Conservation (phyloP, 2,329 filamentous ascomycete species). For the Huntiella abstrusa region DNA sequence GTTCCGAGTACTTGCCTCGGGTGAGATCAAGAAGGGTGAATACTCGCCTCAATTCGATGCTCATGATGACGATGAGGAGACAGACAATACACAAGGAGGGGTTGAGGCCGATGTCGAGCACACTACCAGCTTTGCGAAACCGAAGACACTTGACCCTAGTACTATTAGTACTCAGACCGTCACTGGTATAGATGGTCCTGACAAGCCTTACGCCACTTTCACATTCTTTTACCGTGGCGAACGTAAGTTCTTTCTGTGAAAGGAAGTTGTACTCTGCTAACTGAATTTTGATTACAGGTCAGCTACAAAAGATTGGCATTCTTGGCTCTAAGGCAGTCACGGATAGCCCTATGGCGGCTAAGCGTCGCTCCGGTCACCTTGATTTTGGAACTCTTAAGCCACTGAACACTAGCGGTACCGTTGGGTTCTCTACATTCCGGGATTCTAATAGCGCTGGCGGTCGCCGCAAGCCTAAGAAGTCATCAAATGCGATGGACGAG, state of each 20-base stretch:
- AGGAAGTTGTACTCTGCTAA: neutral
- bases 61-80: conserved; percentile 69
- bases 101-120: conserved; percentile 72
- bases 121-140: conserved; percentile 93
- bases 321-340: conserved; percentile 48
- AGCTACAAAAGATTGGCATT: conserved; percentile 94
- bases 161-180: conserved; percentile 97
- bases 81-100: conserved; percentile 14
- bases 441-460: conserved; percentile 41
- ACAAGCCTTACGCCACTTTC: conserved; percentile 90
- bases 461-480: conserved; percentile 38
- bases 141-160: conserved; percentile 87
- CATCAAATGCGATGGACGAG: conserved; percentile 45
- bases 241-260: conserved; percentile 39
- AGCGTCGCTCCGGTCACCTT: conserved; percentile 63
- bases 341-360: conserved; percentile 40
- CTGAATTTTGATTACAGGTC: conserved; percentile 34
- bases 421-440: conserved; percentile 77
- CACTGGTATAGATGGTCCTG: conserved; percentile 90
- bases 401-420: conserved; percentile 68
- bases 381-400: conserved; percentile 76
- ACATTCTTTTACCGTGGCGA: conserved; percentile 96
- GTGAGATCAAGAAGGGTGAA: conserved; percentile 93
- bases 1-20: conserved; percentile 85
- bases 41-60: conserved; percentile 96